Conservation (phyloP, 2,329 filamentous ascomycete species). For the Cytospora paraplurivora region DNA sequence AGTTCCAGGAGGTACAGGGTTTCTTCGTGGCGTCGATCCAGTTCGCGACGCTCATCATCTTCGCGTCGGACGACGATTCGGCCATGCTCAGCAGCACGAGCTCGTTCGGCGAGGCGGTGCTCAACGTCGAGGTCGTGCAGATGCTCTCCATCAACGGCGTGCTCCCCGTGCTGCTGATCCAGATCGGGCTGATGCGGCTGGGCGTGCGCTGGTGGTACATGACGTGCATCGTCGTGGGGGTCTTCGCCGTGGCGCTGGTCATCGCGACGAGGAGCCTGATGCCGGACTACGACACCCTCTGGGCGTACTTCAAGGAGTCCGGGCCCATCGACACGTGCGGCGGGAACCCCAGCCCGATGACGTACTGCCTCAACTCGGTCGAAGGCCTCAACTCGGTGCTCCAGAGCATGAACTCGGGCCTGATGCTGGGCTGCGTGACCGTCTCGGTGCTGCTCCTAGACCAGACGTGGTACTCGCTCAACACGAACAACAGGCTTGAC, state of each 20-base stretch:
- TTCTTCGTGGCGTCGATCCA: constrained; percentile 34
- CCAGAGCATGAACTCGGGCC: constrained; percentile 16
- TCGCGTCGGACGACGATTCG: constrained; percentile 24
- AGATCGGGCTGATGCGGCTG: constrained; percentile 31
- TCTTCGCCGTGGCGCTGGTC: constrained; percentile 27
- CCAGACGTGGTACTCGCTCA: constrained; percentile 17
- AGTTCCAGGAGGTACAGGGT: constrained; percentile 35
- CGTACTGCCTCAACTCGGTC: constrained; percentile 23
- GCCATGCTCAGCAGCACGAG: constrained; percentile 23
- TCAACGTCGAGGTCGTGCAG: constrained; percentile 30
- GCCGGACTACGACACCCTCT: constrained; percentile 28
- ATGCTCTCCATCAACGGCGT: constrained; percentile 27
- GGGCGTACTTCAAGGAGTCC: constrained; percentile 27
- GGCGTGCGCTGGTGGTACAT: constrained; percentile 35
- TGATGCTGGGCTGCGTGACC: constrained; percentile 21
- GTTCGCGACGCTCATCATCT: constrained; percentile 31
- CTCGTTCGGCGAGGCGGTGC: constrained; percentile 30
- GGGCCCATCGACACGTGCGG: constrained; percentile 29
- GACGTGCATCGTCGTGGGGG: constrained; percentile 25
- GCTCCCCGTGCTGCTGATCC: constrained; percentile 31
- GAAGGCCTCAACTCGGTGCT: constrained; percentile 7
- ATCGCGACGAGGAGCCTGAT: constrained; percentile 28
- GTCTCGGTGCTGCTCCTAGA: constrained; percentile 19
- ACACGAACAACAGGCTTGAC: constrained; percentile 9
- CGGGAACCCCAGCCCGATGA: constrained; percentile 30